These are phyloP conservation scores for Protomyces arabidopsidicola DNA, from an alignment of 1,139 yeast genomes.

Conservation along the genomic window DNA sequence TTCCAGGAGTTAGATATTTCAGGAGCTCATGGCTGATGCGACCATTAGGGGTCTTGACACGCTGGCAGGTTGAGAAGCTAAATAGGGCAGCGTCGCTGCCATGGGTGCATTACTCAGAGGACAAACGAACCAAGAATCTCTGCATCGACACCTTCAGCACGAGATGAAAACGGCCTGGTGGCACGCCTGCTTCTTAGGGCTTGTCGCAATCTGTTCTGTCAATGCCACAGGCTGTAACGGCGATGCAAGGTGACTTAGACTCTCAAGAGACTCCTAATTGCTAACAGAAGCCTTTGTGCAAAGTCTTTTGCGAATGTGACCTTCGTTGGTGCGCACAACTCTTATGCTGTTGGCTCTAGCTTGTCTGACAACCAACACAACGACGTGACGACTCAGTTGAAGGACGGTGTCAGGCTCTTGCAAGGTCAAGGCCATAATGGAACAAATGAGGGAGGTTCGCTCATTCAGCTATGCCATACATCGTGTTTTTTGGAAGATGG, in stretches of 20 bases:
- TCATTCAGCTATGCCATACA: slow-evolving; percentile 17
- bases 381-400: slow-evolving; percentile 16
- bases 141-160: no score
- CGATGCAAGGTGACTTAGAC: no score
- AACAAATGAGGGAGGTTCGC: slow-evolving; percentile 1
- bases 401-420: slow-evolving; percentile 18
- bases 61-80: no score
- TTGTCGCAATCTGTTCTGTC: not conserved
- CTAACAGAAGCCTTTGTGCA: not conserved
- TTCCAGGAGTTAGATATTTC: no score
- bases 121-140: no score
- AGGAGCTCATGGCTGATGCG: no score
- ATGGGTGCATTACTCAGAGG: no score
- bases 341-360: slow-evolving; percentile 19
- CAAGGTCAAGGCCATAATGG: slow-evolving; percentile 25
- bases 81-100: no score
- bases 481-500: slow-evolving; percentile 24
- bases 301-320: slow-evolving; percentile 23
- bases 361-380: slow-evolving; percentile 12
- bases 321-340: slow-evolving; percentile 26
- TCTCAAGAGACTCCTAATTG: no score
- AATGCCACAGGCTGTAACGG: no score
- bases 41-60: no score
- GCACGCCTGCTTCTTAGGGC: not conserved
- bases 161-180: not conserved